Conservation (phyloP, 768 basidiomycete species). For the Phallus indusiatus region DNA sequence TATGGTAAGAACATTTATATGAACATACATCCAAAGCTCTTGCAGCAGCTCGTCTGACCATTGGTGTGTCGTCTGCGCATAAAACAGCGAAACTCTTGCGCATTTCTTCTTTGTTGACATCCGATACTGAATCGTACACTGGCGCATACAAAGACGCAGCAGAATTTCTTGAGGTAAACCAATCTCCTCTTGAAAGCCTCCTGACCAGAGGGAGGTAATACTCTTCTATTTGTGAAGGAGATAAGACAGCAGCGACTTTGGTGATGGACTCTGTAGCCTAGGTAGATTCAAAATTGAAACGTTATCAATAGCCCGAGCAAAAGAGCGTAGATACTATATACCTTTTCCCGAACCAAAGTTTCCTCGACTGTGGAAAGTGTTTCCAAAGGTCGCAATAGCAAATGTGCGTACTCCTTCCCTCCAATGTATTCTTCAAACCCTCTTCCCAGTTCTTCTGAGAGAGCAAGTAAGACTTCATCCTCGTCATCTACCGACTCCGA, state of each 20-base stretch:
- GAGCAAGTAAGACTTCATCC: constrained; percentile 91
- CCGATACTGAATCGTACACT: constrained; percentile 73
- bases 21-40: constrained; percentile 87
- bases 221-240: constrained; percentile 73
- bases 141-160: constrained; percentile 89
- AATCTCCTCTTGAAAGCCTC: constrained; percentile 86
- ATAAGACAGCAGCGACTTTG: constrained; percentile 73
- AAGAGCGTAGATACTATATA: constrained; percentile 21
- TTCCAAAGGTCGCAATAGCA: constrained; percentile 86
- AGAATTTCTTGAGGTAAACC: constrained; percentile 97
- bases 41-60: constrained; percentile 94
- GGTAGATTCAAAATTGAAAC: constrained; percentile 9
- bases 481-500: constrained; percentile 99
- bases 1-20: neutral
- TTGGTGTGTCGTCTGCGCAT: constrained; percentile 92
- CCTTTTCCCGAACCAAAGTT: constrained; percentile 96
- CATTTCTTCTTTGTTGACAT: constrained; percentile 73
- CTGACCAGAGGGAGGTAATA: constrained; percentile 86
- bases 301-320: constrained; percentile 5
- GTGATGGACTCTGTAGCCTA: constrained; percentile 96
- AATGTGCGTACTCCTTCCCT: constrained; percentile 77
- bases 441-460: constrained; percentile 90
- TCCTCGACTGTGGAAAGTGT: constrained; percentile 96
- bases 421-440: constrained; percentile 94
- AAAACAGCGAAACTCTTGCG: constrained; percentile 76